Conservation (phyloP, 768 basidiomycete species). For the Boletus rufocinnamomeus region DNA sequence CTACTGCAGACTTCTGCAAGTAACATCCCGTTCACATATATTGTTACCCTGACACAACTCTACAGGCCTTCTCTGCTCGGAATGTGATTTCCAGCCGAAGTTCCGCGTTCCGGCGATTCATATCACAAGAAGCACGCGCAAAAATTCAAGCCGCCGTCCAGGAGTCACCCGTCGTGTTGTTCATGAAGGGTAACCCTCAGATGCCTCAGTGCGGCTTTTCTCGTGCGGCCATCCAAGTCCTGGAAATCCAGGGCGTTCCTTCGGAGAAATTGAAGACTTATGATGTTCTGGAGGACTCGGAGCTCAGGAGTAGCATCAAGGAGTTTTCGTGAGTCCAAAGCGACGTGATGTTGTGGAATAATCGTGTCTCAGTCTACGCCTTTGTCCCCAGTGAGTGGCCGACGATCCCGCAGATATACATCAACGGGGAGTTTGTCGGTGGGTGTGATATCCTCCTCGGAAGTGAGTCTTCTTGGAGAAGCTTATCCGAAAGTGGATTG, state of each 20-base stretch:
- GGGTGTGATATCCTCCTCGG: conserved; percentile 93
- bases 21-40: neutral
- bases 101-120: conserved; percentile 43
- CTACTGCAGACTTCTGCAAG: conserved; percentile 17
- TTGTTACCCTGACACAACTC: neutral
- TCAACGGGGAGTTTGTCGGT: conserved; percentile 94
- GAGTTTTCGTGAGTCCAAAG: conserved; percentile 88
- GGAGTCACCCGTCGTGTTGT: conserved; percentile 82
- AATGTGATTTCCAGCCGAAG: conserved; percentile 6
- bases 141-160: conserved; percentile 75
- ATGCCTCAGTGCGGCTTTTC: conserved; percentile 95
- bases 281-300: conserved; percentile 84
- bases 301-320: conserved; percentile 86
- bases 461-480: conserved; percentile 55
- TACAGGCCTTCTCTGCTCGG: conserved; percentile 13
- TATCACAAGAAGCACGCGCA: conserved; percentile 62
- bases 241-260: conserved; percentile 82
- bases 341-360: neutral
- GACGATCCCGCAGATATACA: conserved; percentile 93
- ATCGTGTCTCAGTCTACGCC: neutral
- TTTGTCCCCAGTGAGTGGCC: conserved; percentile 81
- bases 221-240: conserved; percentile 86
- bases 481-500: neutral
- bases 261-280: conserved; percentile 83
- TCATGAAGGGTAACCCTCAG: conserved; percentile 96